phyloP scores from a whole-genome alignment of 441 rosid species.

The Pelargonium cotyledonis region DNA sequence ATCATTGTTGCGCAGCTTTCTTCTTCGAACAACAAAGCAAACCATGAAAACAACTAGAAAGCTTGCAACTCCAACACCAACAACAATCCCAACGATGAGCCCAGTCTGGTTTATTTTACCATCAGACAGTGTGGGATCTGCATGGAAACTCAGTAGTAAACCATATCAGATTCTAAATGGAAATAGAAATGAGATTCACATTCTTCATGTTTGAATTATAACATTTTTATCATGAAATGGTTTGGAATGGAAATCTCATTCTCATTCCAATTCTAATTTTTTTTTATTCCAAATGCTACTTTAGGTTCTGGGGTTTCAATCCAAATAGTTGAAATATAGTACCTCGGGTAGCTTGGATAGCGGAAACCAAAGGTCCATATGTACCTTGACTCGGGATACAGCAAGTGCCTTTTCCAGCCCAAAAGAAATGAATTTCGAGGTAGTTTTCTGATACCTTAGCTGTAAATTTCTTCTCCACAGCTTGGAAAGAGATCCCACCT shows the following conservation, averaged over 20 bases:
- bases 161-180: background rate
- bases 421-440: slow-evolving; percentile 55
- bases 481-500: slow-evolving; percentile 22
- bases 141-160: slow-evolving; percentile 17
- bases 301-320: background rate
- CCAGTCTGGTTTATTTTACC: slow-evolving; percentile 28
- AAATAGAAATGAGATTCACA: too few relatives aligned
- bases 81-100: slow-evolving; percentile 45
- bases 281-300: too few relatives aligned
- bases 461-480: slow-evolving; percentile 23
- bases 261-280: too few relatives aligned
- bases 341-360: slow-evolving; percentile 62
- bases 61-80: slow-evolving; percentile 39
- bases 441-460: slow-evolving; percentile 44
- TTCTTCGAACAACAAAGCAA: slow-evolving; percentile 32
- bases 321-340: background rate
- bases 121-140: slow-evolving; percentile 58
- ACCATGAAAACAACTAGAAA: slow-evolving; percentile 24
- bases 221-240: too few relatives aligned
- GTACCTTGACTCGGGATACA: slow-evolving; percentile 45
- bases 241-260: too few relatives aligned
- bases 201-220: too few relatives aligned
- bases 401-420: slow-evolving; percentile 78
- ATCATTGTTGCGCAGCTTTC: slow-evolving; percentile 26
- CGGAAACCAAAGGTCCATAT: slow-evolving; percentile 43